phyloP scores from a whole-genome alignment of 2,329 filamentous ascomycete species.

The Juglanconis sp. region DNA sequence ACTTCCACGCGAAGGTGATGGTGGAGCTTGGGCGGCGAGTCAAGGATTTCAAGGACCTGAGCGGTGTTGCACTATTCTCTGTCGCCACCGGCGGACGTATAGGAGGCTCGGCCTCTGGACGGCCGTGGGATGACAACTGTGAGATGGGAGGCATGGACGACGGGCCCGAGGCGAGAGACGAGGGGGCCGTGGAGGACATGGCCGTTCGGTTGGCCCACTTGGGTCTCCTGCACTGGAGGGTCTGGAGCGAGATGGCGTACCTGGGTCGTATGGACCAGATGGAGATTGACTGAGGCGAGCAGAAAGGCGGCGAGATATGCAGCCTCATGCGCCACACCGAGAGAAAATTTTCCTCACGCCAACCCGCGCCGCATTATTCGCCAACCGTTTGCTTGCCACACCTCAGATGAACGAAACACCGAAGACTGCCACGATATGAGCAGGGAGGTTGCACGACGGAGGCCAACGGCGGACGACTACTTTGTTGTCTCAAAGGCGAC shows the following conservation, averaged over 20 bases:
- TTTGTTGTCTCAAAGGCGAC: not conserved
- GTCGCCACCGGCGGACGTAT: slow-evolving; percentile 51
- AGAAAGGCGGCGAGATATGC: not conserved
- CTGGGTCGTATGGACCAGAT: slow-evolving; percentile 34
- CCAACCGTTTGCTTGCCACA: slow-evolving; percentile 2
- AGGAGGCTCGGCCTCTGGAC: slow-evolving; percentile 30
- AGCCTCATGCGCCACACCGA: not conserved
- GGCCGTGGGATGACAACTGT: slow-evolving; percentile 31
- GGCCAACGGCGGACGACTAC: not conserved
- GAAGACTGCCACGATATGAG: not conserved
- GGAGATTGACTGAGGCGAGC: slow-evolving; percentile 11
- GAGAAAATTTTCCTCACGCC: not conserved
- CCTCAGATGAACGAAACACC: not conserved
- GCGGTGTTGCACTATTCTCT: slow-evolving; percentile 52
- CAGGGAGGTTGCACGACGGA: not conserved
- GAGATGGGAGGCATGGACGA: slow-evolving; percentile 20
- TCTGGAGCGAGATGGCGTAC: slow-evolving; percentile 80
- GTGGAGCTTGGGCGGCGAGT: slow-evolving; percentile 47
- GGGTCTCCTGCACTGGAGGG: slow-evolving; percentile 81
- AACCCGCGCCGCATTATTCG: not conserved
- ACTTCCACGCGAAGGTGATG: slow-evolving; percentile 48
- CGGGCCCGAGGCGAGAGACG: slow-evolving; percentile 44
- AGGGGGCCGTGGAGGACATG: slow-evolving; percentile 61
- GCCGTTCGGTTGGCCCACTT: slow-evolving; percentile 79
- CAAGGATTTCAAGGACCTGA: slow-evolving; percentile 49